Percentiles rank a stretch among this genome's conserved stretches.
Conservation (phyloP, 208 protist genomes). For the Wallacemonas sp. region DNA sequence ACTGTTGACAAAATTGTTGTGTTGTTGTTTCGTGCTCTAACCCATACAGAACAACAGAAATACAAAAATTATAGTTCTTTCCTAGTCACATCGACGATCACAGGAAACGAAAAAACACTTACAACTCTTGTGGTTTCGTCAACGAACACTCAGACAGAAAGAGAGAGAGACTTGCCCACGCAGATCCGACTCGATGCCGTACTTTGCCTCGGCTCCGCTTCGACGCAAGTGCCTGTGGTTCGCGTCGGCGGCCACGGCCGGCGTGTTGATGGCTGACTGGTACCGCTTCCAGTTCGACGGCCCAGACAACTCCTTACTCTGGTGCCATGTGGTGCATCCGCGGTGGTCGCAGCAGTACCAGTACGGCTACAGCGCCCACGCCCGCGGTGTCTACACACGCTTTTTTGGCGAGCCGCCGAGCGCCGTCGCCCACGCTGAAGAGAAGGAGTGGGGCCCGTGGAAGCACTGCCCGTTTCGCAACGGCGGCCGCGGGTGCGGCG, state of each 20-base stretch:
- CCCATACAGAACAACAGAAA: not conserved
- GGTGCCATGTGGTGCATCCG: not conserved
- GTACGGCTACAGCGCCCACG: not conserved
- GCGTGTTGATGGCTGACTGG: constrained; percentile 2
- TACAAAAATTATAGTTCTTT: not conserved
- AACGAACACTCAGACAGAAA: not conserved
- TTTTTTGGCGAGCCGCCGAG: constrained; percentile 9
- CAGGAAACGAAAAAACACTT: not conserved
- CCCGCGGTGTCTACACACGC: not conserved
- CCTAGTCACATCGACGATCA: too few species aligned
- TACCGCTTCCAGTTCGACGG: constrained; percentile 1
- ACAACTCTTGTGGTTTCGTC: not conserved
- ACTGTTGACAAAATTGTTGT: too few species aligned
- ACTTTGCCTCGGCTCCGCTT: not conserved
- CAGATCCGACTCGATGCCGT: constrained; percentile 5
- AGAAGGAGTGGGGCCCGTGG: constrained; percentile 1
- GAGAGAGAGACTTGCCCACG: not conserved
- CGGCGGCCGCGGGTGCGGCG: not conserved
- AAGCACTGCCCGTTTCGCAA: constrained; percentile 11
- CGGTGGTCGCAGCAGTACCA: not conserved
- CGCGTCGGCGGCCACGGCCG: not conserved
- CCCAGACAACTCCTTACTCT: not conserved
- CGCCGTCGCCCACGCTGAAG: not conserved
- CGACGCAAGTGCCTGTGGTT: not conserved
- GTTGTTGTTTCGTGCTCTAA: too few species aligned